phyloP scores from a whole-genome alignment of 1,284 basidiomycete genomes.

The Apiotrichum veenhuisii region DNA sequence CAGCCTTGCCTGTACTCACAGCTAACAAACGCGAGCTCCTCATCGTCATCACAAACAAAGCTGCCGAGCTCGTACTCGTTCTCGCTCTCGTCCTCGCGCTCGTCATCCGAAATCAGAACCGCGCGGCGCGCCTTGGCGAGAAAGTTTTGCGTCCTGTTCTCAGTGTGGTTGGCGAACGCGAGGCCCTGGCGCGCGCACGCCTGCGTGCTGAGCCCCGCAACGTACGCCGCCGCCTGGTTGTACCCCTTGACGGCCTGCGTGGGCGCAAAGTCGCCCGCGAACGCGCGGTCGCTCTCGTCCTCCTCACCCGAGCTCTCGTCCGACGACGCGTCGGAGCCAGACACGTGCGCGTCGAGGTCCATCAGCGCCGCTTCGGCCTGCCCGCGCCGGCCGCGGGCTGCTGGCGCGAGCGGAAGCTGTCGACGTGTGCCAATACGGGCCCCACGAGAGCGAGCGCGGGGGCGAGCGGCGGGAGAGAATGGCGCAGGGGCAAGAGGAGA shows the following conservation, averaged over 20 bases:
- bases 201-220: conserved; percentile 45
- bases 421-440: too few species aligned
- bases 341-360: conserved; percentile 39
- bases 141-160: conserved; percentile 23
- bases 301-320: conserved; percentile 45
- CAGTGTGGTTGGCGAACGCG: conserved; percentile 21
- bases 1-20: not conserved
- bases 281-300: conserved; percentile 44
- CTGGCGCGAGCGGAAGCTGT: not conserved
- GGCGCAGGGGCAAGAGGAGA: too few species aligned
- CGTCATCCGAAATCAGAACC: conserved; percentile 41
- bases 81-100: conserved; percentile 26
- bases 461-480: too few species aligned
- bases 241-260: conserved; percentile 53
- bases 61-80: conserved; percentile 46
- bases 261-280: conserved; percentile 50
- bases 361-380: conserved; percentile 17
- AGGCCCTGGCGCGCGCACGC: conserved; percentile 31
- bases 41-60: conserved; percentile 42
- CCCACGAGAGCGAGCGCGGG: too few species aligned
- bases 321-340: conserved; percentile 30
- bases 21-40: conserved; percentile 26
- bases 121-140: conserved; percentile 42
- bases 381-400: too few species aligned
- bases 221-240: conserved; percentile 45